Base-by-base conservation (phyloP, 768 basidiomycete species). In the Phlegmacium glaucopus region DNA sequence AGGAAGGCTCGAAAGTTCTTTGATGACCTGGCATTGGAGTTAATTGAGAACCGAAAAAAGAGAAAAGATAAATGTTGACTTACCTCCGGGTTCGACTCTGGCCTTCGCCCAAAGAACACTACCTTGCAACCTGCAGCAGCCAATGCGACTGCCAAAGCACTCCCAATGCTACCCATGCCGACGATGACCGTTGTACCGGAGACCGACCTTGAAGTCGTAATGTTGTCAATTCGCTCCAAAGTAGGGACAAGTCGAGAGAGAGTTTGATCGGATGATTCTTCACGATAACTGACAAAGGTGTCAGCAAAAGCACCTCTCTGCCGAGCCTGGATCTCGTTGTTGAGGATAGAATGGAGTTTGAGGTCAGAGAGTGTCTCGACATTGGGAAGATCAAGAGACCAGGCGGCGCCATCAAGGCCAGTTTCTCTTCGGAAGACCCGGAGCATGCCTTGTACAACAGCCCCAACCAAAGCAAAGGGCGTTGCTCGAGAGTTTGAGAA, bases 91-190 rank as follows among this genome's bases (percentile, higher is more conserved):
- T 62, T 47, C 9, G 49, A 49, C 25, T 54, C 49, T 1, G 57
- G 28, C 32, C 60, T 56, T 28, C 60, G 55, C 17, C 64, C 63
- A 29, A 64, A 45, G 53, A 62, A 62, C 15, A 64, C 56, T 13
- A 68, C 59, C 0, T 44, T 43, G 35, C 49, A 51, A 4, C 65
- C 65, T 34, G 56, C 53, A 10, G 53, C 48, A n/a, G 63, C 38
- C 39, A 68, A 48, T 11, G 57, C 48, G 6, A 44, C 30, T n/a
- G 59, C 63, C n/a, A 68, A 29, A 10, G 57, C 57, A 34, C 48
- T 46, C 9, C 64, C 63, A 18, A 66, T 65, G 38, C 58, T 61
- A n/a, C 62, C 63, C 57, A 68, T 60, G 13, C 67, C 67, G n/a
- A 64, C 58, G 22, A 68, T 60, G 25, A 67, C 57, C 0, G 65